Evolutionary conservation across 345 rosid species (phyloP).

Genomic region (Acer campestre): DNA sequence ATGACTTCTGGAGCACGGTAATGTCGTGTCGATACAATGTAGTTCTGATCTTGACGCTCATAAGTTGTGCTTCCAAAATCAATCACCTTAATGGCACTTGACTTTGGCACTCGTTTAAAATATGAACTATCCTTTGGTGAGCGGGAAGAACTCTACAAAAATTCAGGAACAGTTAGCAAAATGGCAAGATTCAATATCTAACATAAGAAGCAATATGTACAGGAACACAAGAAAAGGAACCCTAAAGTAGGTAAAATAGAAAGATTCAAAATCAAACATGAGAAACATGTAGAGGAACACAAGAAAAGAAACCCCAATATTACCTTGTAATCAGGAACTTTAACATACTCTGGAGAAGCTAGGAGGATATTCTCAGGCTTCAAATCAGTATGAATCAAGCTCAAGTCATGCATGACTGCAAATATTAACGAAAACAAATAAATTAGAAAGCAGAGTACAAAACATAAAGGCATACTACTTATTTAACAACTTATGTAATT

Average conservation of each 20-base stretch:
- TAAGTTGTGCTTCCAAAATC: constrained; percentile 92
- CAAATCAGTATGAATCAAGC: constrained; percentile 79
- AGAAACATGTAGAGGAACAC: not conserved
- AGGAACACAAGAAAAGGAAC: not conserved
- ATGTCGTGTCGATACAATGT: constrained; percentile 82
- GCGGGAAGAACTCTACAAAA: constrained; percentile 46
- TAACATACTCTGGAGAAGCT: constrained; percentile 73
- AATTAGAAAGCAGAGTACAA: not conserved
- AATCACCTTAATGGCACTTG: constrained; percentile 83
- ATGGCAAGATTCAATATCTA: not conserved
- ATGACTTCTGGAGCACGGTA: constrained; percentile 94
- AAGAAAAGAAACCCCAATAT: not conserved
- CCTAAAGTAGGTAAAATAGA: not conserved
- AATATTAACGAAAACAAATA: not conserved
- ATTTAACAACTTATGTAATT: not conserved
- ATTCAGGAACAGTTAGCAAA: not conserved
- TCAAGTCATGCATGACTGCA: constrained; percentile 94
- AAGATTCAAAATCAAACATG: not conserved
- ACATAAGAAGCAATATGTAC: not conserved
- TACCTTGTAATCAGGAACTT: constrained; percentile 84
- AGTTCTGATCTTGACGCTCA: constrained; percentile 80
- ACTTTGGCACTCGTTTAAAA: constrained; percentile 75
- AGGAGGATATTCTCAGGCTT: constrained; percentile 88
- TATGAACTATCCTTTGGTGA: constrained; percentile 58
- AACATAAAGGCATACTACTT: not conserved